A percentile compares a stretch with the other conserved stretches of the same genome.
These are phyloP conservation scores for Tetrahymena elliotti DNA, from an alignment of 73 alveolate genomes.

Conservation along the genomic window DNA sequence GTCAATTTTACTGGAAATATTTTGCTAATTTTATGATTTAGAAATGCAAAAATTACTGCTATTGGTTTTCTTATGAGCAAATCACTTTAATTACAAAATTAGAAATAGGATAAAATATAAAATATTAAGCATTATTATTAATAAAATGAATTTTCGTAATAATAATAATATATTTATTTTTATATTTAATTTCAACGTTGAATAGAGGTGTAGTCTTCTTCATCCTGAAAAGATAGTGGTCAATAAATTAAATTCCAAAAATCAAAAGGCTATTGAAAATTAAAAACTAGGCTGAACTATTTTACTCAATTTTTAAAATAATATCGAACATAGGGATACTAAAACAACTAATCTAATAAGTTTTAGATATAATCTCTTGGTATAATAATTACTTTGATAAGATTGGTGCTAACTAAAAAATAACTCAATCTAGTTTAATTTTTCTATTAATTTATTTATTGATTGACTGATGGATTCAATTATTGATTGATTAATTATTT, in stretches of 20 bases:
- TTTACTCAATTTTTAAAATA: not conserved
- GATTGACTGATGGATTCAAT: not conserved
- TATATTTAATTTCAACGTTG: too few relatives aligned
- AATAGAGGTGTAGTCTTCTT: too few relatives aligned
- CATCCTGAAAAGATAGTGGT: not conserved
- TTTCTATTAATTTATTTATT: too few relatives aligned
- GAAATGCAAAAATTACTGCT: too few relatives aligned
- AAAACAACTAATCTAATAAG: not conserved
- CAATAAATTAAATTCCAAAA: not conserved
- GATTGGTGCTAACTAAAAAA: not conserved
- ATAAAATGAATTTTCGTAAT: not conserved
- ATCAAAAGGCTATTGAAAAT: not conserved
- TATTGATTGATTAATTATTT: not conserved
- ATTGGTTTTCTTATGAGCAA: too few relatives aligned
- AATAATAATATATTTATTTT: too few relatives aligned
- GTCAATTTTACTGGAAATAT: not conserved
- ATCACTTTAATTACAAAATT: too few relatives aligned
- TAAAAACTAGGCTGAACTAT: not conserved
- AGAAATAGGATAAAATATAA: too few relatives aligned
- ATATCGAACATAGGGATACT: not conserved
- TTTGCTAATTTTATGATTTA: too few relatives aligned
- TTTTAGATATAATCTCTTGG: not conserved
- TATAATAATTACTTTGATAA: not conserved
- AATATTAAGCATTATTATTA: too few relatives aligned
- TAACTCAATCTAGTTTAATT: not conserved